phyloP scores from a whole-genome alignment of 768 basidiomycete genomes.

The Fistulinella prunicolor region DNA sequence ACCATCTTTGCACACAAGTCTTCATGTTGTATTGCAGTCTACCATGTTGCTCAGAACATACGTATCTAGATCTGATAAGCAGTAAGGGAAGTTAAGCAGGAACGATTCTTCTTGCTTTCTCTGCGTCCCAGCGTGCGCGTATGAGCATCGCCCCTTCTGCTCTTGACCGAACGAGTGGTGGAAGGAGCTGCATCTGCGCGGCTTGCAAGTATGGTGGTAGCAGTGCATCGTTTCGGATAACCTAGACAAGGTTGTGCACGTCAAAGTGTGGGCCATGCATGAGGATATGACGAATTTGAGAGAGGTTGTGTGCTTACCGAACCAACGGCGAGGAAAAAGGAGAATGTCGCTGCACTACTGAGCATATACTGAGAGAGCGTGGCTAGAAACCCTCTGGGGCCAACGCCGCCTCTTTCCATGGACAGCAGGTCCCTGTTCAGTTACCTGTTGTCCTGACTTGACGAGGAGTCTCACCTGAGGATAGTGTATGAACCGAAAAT shows the following conservation, averaged over 20 bases:
- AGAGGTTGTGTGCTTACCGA: constrained; percentile 52
- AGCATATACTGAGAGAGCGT: constrained; percentile 99
- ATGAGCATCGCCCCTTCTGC: constrained; percentile 68
- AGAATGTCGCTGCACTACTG: constrained; percentile 94
- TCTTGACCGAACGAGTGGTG: constrained; percentile 58
- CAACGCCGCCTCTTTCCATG: constrained; percentile 71
- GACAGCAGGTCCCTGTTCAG: constrained; percentile 5
- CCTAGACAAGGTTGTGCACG: too few species aligned
- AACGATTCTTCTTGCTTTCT: constrained; percentile 36
- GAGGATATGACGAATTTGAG: background rate
- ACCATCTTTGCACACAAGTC: constrained; percentile 17
- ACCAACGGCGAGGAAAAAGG: constrained; percentile 94
- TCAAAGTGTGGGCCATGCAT: constrained; percentile 2
- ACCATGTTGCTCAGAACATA: constrained; percentile 9
- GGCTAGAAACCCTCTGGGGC: constrained; percentile 84
- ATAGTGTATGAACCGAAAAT: constrained; percentile 95
- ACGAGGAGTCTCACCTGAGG: constrained; percentile 57
- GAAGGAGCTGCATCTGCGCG: constrained; percentile 54
- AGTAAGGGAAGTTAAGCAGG: constrained; percentile 10
- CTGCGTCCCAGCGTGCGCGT: constrained; percentile 73
- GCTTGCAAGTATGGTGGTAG: constrained; percentile 62
- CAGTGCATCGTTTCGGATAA: constrained; percentile 79
- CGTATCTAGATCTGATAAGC: constrained; percentile 15
- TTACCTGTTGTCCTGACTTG: background rate
- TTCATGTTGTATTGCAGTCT: constrained; percentile 14